phyloP scores from a whole-genome alignment of 208 protist genomes.

The Trypanosoma boissoni region DNA sequence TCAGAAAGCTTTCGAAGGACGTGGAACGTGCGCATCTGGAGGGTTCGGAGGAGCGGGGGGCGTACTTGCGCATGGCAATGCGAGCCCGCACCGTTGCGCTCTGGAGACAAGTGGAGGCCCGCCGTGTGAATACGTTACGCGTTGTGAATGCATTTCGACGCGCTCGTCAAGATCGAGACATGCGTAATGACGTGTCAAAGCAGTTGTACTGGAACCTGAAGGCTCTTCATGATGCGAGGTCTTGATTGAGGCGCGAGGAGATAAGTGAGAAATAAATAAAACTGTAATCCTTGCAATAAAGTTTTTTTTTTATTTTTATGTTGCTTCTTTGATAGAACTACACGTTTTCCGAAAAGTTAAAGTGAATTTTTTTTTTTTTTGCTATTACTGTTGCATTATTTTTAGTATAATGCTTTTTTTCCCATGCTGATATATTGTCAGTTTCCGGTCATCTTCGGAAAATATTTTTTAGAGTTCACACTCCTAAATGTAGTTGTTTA shows the following conservation, averaged over 20 bases:
- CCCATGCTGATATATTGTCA: no score
- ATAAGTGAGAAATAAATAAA: background rate
- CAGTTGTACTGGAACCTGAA: conserved; percentile 2
- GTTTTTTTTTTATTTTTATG: conserved; percentile 11
- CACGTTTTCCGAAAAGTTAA: background rate
- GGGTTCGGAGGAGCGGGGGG: conserved; percentile 24
- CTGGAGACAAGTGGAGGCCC: conserved; percentile 54
- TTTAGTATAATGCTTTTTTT: background rate
- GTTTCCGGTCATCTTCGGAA: no score
- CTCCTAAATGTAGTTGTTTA: no score
- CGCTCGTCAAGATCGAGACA: conserved; percentile 31
- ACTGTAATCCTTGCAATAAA: conserved; percentile 1
- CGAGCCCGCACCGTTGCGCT: conserved; percentile 47
- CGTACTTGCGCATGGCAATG: conserved; percentile 38
- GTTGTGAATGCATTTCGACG: conserved; percentile 72
- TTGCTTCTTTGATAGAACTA: conserved; percentile 4
- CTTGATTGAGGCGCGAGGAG: background rate
- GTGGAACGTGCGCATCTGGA: conserved; percentile 48
- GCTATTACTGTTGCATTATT: no score
- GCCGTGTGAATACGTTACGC: conserved; percentile 41
- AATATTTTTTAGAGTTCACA: no score
- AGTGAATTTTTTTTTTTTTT: conserved; percentile 15
- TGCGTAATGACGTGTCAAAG: conserved; percentile 5
- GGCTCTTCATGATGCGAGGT: background rate
- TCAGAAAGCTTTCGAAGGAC: conserved; percentile 49